These are phyloP conservation scores for Dalbergia cochinchinensis DNA, from an alignment of 306 rosid genomes.

Conservation along the genomic window DNA sequence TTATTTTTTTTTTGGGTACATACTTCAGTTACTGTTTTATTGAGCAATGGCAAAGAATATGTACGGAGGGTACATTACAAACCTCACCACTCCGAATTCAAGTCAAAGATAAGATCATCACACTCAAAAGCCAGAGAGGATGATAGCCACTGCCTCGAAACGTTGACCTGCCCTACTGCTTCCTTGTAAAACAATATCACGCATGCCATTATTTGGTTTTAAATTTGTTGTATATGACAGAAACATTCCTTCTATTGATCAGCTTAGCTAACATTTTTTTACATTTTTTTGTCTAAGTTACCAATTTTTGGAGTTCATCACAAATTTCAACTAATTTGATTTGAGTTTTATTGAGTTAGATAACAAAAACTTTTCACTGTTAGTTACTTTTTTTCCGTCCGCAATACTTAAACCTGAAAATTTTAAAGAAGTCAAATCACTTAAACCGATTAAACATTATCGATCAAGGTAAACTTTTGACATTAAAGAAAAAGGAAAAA, in stretches of 20 bases:
- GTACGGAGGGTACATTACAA: conserved; percentile 1
- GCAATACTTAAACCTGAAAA: too few relatives aligned
- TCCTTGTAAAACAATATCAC: background rate
- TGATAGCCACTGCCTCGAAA: conserved; percentile 24
- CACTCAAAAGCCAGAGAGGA: background rate
- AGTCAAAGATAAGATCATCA: conserved; percentile 38
- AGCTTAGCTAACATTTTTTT: too few relatives aligned
- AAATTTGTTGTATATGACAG: background rate
- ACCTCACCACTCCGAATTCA: conserved; percentile 16
- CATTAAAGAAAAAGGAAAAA: background rate
- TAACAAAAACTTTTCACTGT: too few relatives aligned
- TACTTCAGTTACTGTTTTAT: background rate
- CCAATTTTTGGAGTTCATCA: too few relatives aligned
- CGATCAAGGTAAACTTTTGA: background rate
- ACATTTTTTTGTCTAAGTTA: too few relatives aligned
- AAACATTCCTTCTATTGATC: background rate
- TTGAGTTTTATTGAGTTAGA: too few relatives aligned
- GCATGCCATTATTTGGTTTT: background rate
- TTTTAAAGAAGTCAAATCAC: too few relatives aligned
- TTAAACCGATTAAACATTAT: too few relatives aligned
- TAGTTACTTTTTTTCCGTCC: too few relatives aligned
- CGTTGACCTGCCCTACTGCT: conserved; percentile 34
- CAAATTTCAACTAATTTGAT: too few relatives aligned
- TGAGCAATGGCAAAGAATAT: background rate
- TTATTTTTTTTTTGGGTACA: too few relatives aligned